phyloP scores from a whole-genome alignment of 148 eudicot species.

The Rhododendron ferrugineum region DNA sequence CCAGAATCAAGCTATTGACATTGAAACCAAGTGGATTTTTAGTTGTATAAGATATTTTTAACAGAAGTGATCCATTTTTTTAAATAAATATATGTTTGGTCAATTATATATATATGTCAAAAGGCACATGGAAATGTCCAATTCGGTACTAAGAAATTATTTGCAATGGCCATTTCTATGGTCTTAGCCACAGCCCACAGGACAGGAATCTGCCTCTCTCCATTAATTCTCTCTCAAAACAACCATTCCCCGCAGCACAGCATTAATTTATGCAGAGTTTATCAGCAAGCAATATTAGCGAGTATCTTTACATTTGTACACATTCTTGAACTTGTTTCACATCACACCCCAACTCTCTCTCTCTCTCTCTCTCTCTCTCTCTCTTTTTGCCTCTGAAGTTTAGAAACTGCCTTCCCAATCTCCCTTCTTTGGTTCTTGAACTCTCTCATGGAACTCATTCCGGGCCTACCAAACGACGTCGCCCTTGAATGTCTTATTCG shows the following conservation, averaged over 20 bases:
- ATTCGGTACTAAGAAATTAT: too few relatives aligned
- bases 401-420: neutral
- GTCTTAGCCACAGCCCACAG: neutral
- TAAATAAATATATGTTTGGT: too few relatives aligned
- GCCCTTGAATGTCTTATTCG: slow-evolving; percentile 63
- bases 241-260: too few relatives aligned
- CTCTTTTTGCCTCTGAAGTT: neutral
- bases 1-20: neutral
- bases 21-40: neutral
- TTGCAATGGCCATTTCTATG: neutral
- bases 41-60: too few relatives aligned
- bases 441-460: slow-evolving; percentile 48
- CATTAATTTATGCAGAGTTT: neutral
- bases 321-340: neutral
- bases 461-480: slow-evolving; percentile 58
- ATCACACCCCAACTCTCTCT: neutral
- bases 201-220: neutral
- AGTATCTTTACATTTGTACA: neutral
- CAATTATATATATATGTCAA: too few relatives aligned
- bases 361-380: neutral
- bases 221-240: neutral
- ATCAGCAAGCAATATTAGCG: neutral
- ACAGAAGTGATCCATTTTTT: too few relatives aligned
- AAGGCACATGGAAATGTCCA: too few relatives aligned
- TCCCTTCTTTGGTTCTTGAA: neutral